phyloP scores from a whole-genome alignment of 2,329 filamentous ascomycete genomes.

The Fusarium nelsonii region DNA sequence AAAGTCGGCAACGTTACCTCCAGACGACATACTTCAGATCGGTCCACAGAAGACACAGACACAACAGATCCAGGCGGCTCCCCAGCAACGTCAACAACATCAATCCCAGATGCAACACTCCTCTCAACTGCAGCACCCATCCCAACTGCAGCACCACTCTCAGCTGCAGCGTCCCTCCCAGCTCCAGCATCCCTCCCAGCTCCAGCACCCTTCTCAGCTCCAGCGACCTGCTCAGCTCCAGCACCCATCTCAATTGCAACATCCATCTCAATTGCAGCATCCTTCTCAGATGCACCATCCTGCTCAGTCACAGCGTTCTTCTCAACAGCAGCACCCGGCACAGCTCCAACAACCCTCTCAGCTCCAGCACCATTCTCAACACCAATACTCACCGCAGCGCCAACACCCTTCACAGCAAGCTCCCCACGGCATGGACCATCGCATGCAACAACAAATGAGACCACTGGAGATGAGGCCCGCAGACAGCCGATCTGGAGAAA shows the following conservation, averaged over 20 bases:
- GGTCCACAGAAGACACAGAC: constrained; percentile 22
- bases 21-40: constrained; percentile 42
- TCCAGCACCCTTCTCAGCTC: constrained; percentile 4
- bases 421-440: constrained; percentile 28
- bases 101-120: constrained; percentile 16
- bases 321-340: constrained; percentile 9
- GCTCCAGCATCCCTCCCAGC: neutral
- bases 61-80: constrained; percentile 28
- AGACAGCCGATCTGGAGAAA: constrained; percentile 22
- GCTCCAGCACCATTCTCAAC: constrained; percentile 16
- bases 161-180: constrained; percentile 4
- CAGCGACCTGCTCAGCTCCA: constrained; percentile 14
- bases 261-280: constrained; percentile 5
- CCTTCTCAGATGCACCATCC: constrained; percentile 4
- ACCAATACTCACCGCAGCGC: constrained; percentile 27
- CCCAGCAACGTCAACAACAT: constrained; percentile 28
- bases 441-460: constrained; percentile 32
- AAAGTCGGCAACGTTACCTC: constrained; percentile 51
- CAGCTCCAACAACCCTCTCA: constrained; percentile 27
- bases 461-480: constrained; percentile 23
- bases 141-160: constrained; percentile 26
- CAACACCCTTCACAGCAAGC: constrained; percentile 35
- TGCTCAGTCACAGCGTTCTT: constrained; percentile 1
- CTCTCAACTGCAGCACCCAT: constrained; percentile 25
- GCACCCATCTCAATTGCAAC: constrained; percentile 26